Evolutionary conservation across 2,329 filamentous ascomycete species (phyloP).

Genomic region (Trichophaea hybrida): DNA sequence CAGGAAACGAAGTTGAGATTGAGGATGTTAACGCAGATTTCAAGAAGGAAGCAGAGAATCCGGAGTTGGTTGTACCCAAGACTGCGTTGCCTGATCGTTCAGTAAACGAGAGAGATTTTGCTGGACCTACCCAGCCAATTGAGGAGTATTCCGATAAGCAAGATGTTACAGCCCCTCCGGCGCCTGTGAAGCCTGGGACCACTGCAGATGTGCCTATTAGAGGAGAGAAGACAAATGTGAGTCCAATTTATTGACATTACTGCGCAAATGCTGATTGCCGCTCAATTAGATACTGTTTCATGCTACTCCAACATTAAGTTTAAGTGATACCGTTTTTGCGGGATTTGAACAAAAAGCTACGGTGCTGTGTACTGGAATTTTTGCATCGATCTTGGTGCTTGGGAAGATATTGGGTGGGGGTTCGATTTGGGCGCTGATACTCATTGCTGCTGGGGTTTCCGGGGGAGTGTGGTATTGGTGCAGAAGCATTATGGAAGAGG

Average conservation of each 20-base stretch:
- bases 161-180: slow-evolving; percentile 80
- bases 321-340: slow-evolving; percentile 73
- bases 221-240: slow-evolving; percentile 79
- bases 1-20: slow-evolving; percentile 71
- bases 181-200: slow-evolving; percentile 63
- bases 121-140: slow-evolving; percentile 46
- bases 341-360: slow-evolving; percentile 61
- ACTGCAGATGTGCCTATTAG: slow-evolving; percentile 92
- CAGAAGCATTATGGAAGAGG: slow-evolving; percentile 71
- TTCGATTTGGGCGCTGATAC: slow-evolving; percentile 59
- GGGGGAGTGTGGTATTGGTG: slow-evolving; percentile 80
- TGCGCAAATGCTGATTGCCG: neutral
- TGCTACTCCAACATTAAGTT: slow-evolving; percentile 70
- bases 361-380: slow-evolving; percentile 53
- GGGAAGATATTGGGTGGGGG: slow-evolving; percentile 64
- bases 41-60: slow-evolving; percentile 52
- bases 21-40: slow-evolving; percentile 62
- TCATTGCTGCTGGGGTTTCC: slow-evolving; percentile 54
- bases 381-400: slow-evolving; percentile 58
- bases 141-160: slow-evolving; percentile 73
- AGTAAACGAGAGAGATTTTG: slow-evolving; percentile 26
- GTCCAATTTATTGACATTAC: neutral
- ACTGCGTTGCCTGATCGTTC: slow-evolving; percentile 59
- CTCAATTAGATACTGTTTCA: slow-evolving; percentile 55
- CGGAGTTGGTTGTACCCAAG: slow-evolving; percentile 50